phyloP scores from a whole-genome alignment of 495 filamentous ascomycete species.

The Penicillium cosmopolitanum region DNA sequence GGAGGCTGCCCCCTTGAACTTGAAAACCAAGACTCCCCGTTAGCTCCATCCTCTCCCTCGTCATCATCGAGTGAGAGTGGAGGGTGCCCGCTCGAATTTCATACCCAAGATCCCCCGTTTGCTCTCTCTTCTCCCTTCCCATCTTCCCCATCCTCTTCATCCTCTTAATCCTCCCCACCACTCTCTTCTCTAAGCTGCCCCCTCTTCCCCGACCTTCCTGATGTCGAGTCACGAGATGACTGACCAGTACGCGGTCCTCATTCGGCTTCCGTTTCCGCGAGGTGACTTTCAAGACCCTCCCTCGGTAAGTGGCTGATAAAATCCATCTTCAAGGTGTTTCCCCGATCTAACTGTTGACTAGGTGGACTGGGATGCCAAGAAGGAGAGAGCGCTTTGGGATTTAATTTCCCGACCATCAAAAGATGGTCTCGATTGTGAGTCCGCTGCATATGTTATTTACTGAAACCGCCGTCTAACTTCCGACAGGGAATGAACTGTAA shows the following conservation, averaged over 20 bases:
- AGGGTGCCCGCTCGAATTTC: too few species aligned
- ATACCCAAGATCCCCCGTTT: too few species aligned
- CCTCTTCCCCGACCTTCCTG: too few species aligned
- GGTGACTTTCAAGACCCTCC: constrained; percentile 90
- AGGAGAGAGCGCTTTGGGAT: constrained; percentile 90
- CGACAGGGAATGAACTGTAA: constrained; percentile 79
- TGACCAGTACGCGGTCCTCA: constrained; percentile 71
- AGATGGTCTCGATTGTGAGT: constrained; percentile 78
- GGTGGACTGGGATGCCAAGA: constrained; percentile 74
- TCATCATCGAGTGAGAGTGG: too few species aligned
- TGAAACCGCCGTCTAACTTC: constrained; percentile 31
- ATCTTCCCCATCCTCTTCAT: too few species aligned
- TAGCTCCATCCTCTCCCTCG: too few species aligned
- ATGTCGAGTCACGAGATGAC: constrained; percentile 8
- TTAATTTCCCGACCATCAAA: constrained; percentile 76
- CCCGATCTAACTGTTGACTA: constrained; percentile 32
- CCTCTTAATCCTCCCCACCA: not conserved
- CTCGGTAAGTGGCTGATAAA: constrained; percentile 56
- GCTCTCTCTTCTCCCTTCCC: too few species aligned
- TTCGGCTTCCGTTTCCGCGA: constrained; percentile 85
- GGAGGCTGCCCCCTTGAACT: too few species aligned
- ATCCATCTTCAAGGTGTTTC: not conserved
- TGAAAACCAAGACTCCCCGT: too few species aligned
- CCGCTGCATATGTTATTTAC: not conserved
- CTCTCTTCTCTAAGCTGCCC: not conserved